A percentile compares a stretch with the other conserved stretches of the same genome.
Evolutionary conservation across 208 protist species (phyloP).

Genomic region (Leishmania aethiopica): DNA sequence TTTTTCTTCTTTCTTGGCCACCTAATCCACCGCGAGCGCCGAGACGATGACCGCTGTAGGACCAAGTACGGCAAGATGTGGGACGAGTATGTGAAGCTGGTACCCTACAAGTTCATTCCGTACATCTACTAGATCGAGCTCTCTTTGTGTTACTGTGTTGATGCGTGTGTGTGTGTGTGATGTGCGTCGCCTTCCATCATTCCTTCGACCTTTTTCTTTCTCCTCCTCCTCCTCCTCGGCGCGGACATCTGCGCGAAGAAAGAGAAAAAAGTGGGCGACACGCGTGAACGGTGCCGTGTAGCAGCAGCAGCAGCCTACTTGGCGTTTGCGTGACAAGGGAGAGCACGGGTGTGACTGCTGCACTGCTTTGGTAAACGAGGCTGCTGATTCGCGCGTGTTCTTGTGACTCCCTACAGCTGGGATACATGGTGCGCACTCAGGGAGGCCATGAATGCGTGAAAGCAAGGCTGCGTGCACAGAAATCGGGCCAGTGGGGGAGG

Average conservation of each 20-base stretch:
- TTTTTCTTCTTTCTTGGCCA: slow-evolving; percentile 93
- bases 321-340: background rate
- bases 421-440: background rate
- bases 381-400: background rate
- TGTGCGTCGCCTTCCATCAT: background rate
- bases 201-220: background rate
- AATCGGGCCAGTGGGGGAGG: background rate
- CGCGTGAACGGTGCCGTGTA: background rate
- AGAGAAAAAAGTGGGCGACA: background rate
- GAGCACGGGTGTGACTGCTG: background rate
- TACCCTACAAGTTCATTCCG: slow-evolving; percentile 96
- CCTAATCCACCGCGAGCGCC: slow-evolving; percentile 88
- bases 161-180: too few species aligned
- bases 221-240: background rate
- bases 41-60: slow-evolving; percentile 86
- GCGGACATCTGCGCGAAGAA: background rate
- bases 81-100: slow-evolving; percentile 92
- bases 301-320: background rate
- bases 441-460: background rate
- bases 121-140: slow-evolving; percentile 84
- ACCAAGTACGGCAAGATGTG: slow-evolving; percentile 95
- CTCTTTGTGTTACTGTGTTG: background rate
- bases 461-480: background rate
- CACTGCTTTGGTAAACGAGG: background rate
- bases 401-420: background rate